Evolutionary conservation across 2,329 filamentous ascomycete genomes (phyloP).

Genomic region (Trichoderma simmonsii): DNA sequence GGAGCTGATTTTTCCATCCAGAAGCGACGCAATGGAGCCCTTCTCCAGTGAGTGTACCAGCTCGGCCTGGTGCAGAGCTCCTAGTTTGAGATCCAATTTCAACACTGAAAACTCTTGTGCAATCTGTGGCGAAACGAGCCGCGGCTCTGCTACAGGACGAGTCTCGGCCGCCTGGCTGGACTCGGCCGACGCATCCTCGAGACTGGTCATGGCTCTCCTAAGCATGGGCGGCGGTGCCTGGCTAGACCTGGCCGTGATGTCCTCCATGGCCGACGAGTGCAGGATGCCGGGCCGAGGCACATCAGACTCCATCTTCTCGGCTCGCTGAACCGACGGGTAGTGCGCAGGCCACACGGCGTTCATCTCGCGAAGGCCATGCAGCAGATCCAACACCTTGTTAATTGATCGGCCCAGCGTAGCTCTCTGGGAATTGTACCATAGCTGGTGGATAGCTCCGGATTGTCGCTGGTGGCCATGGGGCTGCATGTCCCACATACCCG

Average conservation of each 20-base stretch:
- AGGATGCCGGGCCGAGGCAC: conserved; percentile 59
- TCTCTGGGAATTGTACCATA: conserved; percentile 92
- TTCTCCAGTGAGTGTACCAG: conserved; percentile 95
- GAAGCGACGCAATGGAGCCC: conserved; percentile 78
- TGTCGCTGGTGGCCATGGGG: conserved; percentile 48
- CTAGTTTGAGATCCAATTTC: conserved; percentile 91
- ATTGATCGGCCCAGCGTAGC: conserved; percentile 85
- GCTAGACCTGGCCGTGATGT: conserved; percentile 37
- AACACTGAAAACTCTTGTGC: conserved; percentile 94
- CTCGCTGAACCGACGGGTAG: conserved; percentile 79
- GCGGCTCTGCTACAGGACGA: conserved; percentile 64
- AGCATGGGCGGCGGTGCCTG: conserved; percentile 50
- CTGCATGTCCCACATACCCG: conserved; percentile 40
- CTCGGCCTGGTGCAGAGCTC: conserved; percentile 79
- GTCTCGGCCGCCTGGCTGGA: conserved; percentile 69
- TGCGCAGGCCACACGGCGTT: conserved; percentile 92
- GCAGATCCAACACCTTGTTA: conserved; percentile 76
- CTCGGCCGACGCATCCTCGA: conserved; percentile 58
- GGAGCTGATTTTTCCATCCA: conserved; percentile 91
- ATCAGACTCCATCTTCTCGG: conserved; percentile 44
- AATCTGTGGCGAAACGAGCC: conserved; percentile 86
- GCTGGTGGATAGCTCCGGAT: conserved; percentile 82
- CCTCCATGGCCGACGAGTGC: conserved; percentile 59
- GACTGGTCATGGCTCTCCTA: conserved; percentile 61
- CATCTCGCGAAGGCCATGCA: conserved; percentile 81